These are phyloP conservation scores for Alternaria gansuensis DNA, from an alignment of 2,329 filamentous ascomycete genomes.

Conservation along the genomic window DNA sequence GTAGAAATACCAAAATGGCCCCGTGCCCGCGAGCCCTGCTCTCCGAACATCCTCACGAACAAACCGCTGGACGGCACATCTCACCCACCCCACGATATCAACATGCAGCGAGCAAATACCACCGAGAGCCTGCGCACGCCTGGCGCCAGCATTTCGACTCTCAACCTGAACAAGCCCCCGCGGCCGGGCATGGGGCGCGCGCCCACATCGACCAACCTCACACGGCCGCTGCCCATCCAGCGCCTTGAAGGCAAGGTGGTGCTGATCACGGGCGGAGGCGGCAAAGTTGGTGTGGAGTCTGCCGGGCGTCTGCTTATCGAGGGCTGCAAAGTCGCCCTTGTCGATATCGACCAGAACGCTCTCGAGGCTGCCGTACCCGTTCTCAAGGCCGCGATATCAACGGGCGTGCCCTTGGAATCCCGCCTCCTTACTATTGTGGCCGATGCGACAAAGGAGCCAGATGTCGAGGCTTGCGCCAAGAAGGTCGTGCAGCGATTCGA, in stretches of 20 bases:
- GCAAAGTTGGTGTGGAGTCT: conserved; percentile 49
- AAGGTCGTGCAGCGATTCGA: conserved; percentile 42
- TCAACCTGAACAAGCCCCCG: conserved; percentile 36
- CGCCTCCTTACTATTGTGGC: conserved; percentile 46
- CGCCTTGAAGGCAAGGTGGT: conserved; percentile 46
- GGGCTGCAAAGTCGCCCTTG: conserved; percentile 50
- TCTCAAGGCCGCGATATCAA: conserved; percentile 37
- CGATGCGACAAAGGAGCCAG: conserved; percentile 48
- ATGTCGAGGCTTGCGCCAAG: conserved; percentile 38
- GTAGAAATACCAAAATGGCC: conserved; percentile 14
- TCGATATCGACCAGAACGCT: conserved; percentile 46
- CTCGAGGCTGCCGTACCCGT: conserved; percentile 40
- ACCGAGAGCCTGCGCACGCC: conserved; percentile 26
- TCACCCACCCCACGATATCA: conserved; percentile 3
- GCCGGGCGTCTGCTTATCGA: conserved; percentile 49
- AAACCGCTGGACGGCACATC: conserved; percentile 25
- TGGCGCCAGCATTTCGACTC: conserved; percentile 31
- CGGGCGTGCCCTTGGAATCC: conserved; percentile 37
- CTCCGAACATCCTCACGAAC: neutral
- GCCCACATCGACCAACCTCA: conserved; percentile 40
- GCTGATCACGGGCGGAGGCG: conserved; percentile 47
- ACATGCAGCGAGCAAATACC: conserved; percentile 14
- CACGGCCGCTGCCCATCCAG: conserved; percentile 41
- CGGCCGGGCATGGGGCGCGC: conserved; percentile 40
- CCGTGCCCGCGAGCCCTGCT: neutral